Evolutionary conservation across 2,329 filamentous ascomycete genomes (phyloP).

Genomic region (Stagonosporopsis tanaceti): DNA sequence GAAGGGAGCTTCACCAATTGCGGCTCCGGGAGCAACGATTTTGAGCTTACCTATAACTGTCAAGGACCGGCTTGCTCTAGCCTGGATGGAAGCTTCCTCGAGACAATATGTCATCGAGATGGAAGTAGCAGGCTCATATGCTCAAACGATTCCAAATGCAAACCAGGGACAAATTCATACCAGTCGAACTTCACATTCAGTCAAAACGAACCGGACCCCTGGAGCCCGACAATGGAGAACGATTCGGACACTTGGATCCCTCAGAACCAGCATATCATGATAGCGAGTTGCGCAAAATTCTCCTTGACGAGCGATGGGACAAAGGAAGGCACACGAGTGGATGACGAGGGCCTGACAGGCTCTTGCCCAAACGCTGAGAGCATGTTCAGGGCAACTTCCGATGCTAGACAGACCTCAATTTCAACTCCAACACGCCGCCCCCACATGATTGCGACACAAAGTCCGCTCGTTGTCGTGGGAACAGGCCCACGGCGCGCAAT

Average conservation of each 20-base stretch:
- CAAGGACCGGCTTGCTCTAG: constrained; percentile 28
- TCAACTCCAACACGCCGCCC: not conserved
- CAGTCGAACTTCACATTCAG: constrained; percentile 36
- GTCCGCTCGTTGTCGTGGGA: not conserved
- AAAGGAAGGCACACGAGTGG: constrained; percentile 26
- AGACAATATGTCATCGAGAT: constrained; percentile 28
- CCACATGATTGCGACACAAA: not conserved
- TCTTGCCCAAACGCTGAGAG: not conserved
- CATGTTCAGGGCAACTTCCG: not conserved
- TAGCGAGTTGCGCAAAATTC: constrained; percentile 27
- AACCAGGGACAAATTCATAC: constrained; percentile 23
- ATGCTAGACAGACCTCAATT: not conserved
- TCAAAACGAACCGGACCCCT: constrained; percentile 32
- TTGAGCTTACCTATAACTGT: constrained; percentile 32
- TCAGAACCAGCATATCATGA: constrained; percentile 29
- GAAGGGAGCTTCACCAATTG: constrained; percentile 7
- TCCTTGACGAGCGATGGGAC: constrained; percentile 34
- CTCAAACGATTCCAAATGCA: constrained; percentile 32
- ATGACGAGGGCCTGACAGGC: constrained; percentile 16
- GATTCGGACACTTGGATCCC: constrained; percentile 24
- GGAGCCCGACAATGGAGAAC: constrained; percentile 24
- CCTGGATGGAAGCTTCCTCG: constrained; percentile 27
- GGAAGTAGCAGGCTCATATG: constrained; percentile 25
- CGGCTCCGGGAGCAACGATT: constrained; percentile 2
- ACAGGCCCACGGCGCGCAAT: not conserved